These are phyloP conservation scores for Chamaecyparis obtusa DNA, from an alignment of 75 land plant species.

Conservation along the genomic window DNA sequence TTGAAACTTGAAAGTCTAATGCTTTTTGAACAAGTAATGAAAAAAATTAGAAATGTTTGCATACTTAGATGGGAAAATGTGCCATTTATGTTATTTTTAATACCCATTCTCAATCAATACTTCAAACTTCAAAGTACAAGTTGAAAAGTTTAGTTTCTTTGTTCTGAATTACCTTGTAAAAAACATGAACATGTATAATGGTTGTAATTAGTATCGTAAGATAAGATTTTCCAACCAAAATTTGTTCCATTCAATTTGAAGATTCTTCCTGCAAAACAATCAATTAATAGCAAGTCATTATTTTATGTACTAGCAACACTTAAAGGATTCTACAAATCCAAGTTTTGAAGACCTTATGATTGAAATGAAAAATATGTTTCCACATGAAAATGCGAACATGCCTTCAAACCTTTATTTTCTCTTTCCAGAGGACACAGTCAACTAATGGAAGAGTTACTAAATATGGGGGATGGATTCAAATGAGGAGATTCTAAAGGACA, in stretches of 20 bases:
- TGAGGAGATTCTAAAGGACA: slow-evolving; percentile 64
- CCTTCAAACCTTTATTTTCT: slow-evolving; percentile 41
- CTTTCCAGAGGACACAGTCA: slow-evolving; percentile 49
- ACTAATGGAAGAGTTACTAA: slow-evolving; percentile 61
- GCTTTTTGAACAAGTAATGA: not conserved
- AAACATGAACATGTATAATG: not conserved
- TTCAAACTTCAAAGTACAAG: not conserved
- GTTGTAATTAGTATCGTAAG: not conserved
- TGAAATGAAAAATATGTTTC: slow-evolving; percentile 37
- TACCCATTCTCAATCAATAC: not conserved
- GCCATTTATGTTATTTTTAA: slow-evolving; percentile 4
- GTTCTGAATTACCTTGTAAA: not conserved
- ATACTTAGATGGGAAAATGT: not conserved
- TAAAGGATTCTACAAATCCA: slow-evolving; percentile 48
- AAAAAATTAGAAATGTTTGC: not conserved
- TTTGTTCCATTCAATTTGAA: not conserved
- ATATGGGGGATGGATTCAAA: slow-evolving; percentile 58
- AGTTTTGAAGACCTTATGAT: slow-evolving; percentile 44
- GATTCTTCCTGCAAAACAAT: not conserved
- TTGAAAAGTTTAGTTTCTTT: not conserved
- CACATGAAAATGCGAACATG: slow-evolving; percentile 37
- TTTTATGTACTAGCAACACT: slow-evolving; percentile 44
- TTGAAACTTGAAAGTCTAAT: not conserved
- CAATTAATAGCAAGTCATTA: slow-evolving; percentile 2
- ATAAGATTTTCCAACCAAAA: not conserved